These are phyloP conservation scores for Pleurotus eryngii DNA, from an alignment of 768 basidiomycete genomes.

Conservation along the genomic window DNA sequence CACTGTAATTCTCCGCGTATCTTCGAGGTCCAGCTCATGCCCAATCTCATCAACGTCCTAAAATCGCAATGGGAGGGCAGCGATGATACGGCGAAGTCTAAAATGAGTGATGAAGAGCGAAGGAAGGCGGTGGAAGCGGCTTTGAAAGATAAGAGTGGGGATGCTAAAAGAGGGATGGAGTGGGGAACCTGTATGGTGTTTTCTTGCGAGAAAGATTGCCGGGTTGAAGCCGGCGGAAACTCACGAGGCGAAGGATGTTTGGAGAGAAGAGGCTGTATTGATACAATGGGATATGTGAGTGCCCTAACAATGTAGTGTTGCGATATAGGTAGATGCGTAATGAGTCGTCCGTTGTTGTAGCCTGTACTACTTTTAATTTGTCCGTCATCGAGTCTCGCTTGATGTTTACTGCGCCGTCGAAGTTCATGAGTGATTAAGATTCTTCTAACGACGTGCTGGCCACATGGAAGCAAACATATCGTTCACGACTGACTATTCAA, in stretches of 20 bases:
- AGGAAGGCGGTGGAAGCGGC: slow-evolving; percentile 55
- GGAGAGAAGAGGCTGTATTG: slow-evolving; percentile 75
- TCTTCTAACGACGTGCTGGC: too few species aligned
- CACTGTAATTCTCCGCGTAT: slow-evolving; percentile 63
- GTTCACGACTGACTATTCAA: not conserved
- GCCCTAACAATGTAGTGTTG: too few species aligned
- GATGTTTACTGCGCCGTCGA: too few species aligned
- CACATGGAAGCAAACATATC: too few species aligned
- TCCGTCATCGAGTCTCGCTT: too few species aligned
- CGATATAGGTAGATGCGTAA: too few species aligned
- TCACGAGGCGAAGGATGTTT: slow-evolving; percentile 41
- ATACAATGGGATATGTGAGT: slow-evolving; percentile 71
- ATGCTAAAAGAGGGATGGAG: slow-evolving; percentile 71
- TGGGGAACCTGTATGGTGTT: slow-evolving; percentile 94
- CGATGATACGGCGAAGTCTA: slow-evolving; percentile 22
- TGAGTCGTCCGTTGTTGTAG: too few species aligned
- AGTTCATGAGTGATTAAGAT: too few species aligned
- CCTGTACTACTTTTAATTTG: too few species aligned
- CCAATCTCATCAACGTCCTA: slow-evolving; percentile 84
- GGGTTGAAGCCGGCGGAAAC: slow-evolving; percentile 37
- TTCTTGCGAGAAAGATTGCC: slow-evolving; percentile 82
- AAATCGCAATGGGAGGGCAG: slow-evolving; percentile 17
- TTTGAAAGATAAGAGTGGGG: slow-evolving; percentile 42
- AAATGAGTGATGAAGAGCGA: slow-evolving; percentile 65
- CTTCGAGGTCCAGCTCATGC: slow-evolving; percentile 95